Conservation (phyloP, 768 basidiomycete species). For the Cytidiella melzeri region DNA sequence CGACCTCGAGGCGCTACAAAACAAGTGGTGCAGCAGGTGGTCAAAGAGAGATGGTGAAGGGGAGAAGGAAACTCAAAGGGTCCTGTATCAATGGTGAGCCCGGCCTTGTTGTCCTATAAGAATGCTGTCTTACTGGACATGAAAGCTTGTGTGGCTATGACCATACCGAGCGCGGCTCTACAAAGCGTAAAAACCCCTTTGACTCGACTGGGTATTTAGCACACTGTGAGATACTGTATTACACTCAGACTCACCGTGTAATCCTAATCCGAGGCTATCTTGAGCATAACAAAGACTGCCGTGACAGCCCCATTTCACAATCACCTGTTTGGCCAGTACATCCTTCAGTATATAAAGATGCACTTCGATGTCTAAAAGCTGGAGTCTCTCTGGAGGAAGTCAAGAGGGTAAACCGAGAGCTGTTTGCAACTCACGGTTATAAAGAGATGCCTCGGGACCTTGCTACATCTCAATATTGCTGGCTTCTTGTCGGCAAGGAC, state of each 20-base stretch:
- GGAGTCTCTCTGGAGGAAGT: neutral
- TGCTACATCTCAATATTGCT: slow-evolving; percentile 9
- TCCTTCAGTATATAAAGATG: neutral
- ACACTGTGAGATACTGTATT: slow-evolving; percentile 4
- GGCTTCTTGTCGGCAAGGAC: slow-evolving; percentile 13
- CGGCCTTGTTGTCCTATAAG: neutral
- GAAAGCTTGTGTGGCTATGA: slow-evolving; percentile 1
- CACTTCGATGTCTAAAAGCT: neutral
- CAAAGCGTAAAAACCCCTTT: neutral
- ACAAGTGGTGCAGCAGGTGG: too few relatives aligned
- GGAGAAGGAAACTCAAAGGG: neutral
- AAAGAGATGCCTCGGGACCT: neutral
- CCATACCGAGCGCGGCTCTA: neutral
- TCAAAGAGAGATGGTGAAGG: neutral
- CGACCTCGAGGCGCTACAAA: too few relatives aligned
- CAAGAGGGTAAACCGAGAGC: neutral
- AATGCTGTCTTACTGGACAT: neutral
- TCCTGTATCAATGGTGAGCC: too few relatives aligned
- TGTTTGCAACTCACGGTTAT: neutral
- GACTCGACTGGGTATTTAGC: slow-evolving; percentile 3
- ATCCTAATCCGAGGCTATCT: too few relatives aligned
- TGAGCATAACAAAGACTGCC: slow-evolving; percentile 25
- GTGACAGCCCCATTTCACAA: too few relatives aligned
- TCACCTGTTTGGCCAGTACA: too few relatives aligned
- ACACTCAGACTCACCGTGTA: too few relatives aligned